Conservation (phyloP, 306 rosid genomes). For the Ceratonia siliqua region DNA sequence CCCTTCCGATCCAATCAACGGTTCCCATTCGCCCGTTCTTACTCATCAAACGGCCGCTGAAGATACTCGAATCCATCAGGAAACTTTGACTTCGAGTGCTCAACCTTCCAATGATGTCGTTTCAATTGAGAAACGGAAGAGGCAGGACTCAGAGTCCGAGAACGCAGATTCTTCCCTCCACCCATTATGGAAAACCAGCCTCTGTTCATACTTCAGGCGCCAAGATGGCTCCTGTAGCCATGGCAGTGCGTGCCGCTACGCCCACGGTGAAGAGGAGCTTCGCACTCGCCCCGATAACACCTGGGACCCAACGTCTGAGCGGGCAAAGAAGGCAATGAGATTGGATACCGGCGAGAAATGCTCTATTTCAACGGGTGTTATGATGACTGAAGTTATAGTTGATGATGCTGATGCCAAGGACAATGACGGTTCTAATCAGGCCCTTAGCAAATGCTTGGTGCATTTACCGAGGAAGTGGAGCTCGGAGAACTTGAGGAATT, state of each 20-base stretch:
- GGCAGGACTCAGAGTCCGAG: conserved; percentile 44
- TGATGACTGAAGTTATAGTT: conserved; percentile 73
- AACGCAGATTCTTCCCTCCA: conserved; percentile 39
- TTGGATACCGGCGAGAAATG: conserved; percentile 34
- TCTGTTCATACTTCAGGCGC: conserved; percentile 86
- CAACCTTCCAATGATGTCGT: conserved; percentile 39
- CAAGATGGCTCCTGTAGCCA: conserved; percentile 66
- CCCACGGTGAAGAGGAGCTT: conserved; percentile 87
- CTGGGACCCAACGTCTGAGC: conserved; percentile 95
- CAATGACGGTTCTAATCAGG: conserved; percentile 17
- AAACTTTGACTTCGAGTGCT: conserved; percentile 10
- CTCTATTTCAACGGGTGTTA: conserved; percentile 40
- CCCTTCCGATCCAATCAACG: conserved; percentile 42
- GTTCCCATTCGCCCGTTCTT: conserved; percentile 37
- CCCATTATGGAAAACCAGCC: conserved; percentile 86
- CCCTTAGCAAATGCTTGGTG: conserved; percentile 72
- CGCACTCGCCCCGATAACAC: conserved; percentile 82
- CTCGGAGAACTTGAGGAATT: conserved; percentile 59
- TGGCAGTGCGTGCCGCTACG: conserved; percentile 70
- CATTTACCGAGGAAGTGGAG: conserved; percentile 83
- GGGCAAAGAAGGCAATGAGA: conserved; percentile 68
- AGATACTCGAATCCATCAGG: conserved; percentile 12
- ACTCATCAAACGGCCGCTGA: conserved; percentile 3
- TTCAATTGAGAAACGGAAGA: conserved; percentile 63
- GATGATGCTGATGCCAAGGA: conserved; percentile 48